These are phyloP conservation scores for Rhododendron henanense DNA, from an alignment of 148 eudicot genomes.

Conservation along the genomic window DNA sequence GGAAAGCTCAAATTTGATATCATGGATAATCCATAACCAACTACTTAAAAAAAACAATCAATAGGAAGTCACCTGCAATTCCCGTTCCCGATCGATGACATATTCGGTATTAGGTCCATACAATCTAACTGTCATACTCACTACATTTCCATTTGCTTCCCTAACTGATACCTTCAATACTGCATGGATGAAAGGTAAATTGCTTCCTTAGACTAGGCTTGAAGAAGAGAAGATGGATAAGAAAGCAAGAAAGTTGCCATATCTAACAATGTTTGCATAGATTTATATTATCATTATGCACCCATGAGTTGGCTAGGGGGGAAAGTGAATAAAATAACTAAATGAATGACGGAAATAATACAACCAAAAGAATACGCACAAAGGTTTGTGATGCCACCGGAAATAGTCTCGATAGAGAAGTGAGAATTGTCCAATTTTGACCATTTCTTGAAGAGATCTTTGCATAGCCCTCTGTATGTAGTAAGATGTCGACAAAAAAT, in stretches of 20 bases:
- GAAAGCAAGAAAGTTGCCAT: not conserved
- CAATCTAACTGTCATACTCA: constrained; percentile 59
- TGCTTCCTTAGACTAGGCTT: not conserved
- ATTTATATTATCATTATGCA: not conserved
- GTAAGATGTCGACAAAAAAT: constrained; percentile 15
- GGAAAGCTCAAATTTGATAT: not conserved
- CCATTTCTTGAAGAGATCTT: constrained; percentile 88
- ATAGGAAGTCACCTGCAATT: constrained; percentile 51
- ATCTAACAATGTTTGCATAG: not conserved
- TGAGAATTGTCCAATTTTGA: constrained; percentile 58
- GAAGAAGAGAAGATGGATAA: not conserved
- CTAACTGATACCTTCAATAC: constrained; percentile 83
- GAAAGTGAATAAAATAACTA: not conserved
- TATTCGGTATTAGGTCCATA: constrained; percentile 97
- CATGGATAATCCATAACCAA: not conserved
- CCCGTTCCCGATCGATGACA: constrained; percentile 86
- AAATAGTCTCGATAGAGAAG: constrained; percentile 60
- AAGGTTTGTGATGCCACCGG: constrained; percentile 96
- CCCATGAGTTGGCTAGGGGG: not conserved
- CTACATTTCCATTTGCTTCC: constrained; percentile 48
- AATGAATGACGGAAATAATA: not conserved
- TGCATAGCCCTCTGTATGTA: constrained; percentile 62
- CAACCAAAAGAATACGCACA: constrained; percentile 39
- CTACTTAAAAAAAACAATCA: not conserved
- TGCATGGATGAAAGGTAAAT: constrained; percentile 28